Evolutionary conservation across 2,329 filamentous ascomycete genomes (phyloP).

Genomic region (Ophiostoma sp.): DNA sequence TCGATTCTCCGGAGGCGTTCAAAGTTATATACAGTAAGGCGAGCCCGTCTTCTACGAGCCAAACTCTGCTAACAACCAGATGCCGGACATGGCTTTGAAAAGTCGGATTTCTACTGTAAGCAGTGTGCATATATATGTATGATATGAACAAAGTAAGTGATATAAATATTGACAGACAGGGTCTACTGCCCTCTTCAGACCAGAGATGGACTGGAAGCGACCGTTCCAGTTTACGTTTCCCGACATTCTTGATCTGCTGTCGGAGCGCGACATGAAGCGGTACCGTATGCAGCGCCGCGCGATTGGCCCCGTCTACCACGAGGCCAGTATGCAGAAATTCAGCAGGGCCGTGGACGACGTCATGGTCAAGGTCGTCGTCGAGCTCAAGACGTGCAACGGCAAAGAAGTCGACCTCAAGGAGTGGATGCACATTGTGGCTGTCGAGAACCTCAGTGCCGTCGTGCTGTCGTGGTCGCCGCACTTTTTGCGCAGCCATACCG

Average conservation of each 20-base stretch:
- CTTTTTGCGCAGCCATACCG: slow-evolving; percentile 40
- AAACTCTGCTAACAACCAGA: slow-evolving; percentile 36
- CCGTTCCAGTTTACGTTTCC: slow-evolving; percentile 33
- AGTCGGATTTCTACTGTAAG: slow-evolving; percentile 50
- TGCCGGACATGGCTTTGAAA: slow-evolving; percentile 44
- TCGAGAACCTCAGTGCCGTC: slow-evolving; percentile 47
- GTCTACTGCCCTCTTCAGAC: slow-evolving; percentile 42
- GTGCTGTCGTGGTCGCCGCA: slow-evolving; percentile 50
- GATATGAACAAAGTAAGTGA: not conserved
- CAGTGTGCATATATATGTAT: too few species aligned
- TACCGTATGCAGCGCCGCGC: slow-evolving; percentile 47
- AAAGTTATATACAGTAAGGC: slow-evolving; percentile 43
- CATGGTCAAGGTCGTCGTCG: slow-evolving; percentile 34
- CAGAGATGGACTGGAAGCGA: slow-evolving; percentile 37
- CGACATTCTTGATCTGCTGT: slow-evolving; percentile 48
- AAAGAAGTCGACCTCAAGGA: slow-evolving; percentile 44
- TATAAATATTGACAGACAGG: slow-evolving; percentile 32
- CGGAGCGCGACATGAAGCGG: slow-evolving; percentile 42
- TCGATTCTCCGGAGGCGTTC: slow-evolving; percentile 44
- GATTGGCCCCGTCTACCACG: slow-evolving; percentile 45
- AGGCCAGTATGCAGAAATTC: slow-evolving; percentile 39
- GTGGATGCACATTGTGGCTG: slow-evolving; percentile 53
- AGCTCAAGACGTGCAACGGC: slow-evolving; percentile 37
- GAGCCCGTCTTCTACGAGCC: too few species aligned
- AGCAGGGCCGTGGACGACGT: slow-evolving; percentile 40